Percentiles rank a stretch among this genome's conserved stretches.
phyloP scores from a whole-genome alignment of 441 rosid species.

The Viola pubescens region DNA sequence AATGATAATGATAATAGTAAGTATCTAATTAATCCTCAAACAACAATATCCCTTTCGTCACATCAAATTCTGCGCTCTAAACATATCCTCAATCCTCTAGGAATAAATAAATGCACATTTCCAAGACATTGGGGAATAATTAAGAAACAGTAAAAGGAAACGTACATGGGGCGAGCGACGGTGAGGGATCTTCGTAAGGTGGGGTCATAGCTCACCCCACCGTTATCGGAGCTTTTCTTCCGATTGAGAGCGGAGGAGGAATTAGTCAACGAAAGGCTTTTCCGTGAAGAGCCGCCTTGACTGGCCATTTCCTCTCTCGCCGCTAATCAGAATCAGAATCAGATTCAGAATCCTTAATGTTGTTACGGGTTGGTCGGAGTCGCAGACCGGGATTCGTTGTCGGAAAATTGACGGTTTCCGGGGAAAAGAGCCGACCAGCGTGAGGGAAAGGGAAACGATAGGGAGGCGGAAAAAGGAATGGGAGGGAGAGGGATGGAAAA shows the following conservation, averaged over 20 bases:
- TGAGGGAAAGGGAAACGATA: conserved; percentile 4
- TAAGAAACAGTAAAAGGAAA: neutral
- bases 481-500: neutral
- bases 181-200: conserved; percentile 45
- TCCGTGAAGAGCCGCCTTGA: conserved; percentile 69
- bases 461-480: neutral
- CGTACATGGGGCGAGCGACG: conserved; percentile 60
- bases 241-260: neutral
- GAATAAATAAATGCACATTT: no score
- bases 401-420: conserved; percentile 31
- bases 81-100: no score
- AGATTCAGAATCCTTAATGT: neutral
- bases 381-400: conserved; percentile 24
- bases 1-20: no score
- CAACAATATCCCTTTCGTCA: no score
- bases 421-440: conserved; percentile 40
- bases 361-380: neutral
- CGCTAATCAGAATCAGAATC: conserved; percentile 7
- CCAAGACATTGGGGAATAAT: neutral
- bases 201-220: conserved; percentile 31
- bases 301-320: conserved; percentile 44
- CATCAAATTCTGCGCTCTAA: no score
- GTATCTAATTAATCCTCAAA: no score
- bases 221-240: conserved; percentile 51
- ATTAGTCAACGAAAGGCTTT: conserved; percentile 42